phyloP scores from a whole-genome alignment of 2,329 filamentous ascomycete genomes.

The Calonectria henricotiae region DNA sequence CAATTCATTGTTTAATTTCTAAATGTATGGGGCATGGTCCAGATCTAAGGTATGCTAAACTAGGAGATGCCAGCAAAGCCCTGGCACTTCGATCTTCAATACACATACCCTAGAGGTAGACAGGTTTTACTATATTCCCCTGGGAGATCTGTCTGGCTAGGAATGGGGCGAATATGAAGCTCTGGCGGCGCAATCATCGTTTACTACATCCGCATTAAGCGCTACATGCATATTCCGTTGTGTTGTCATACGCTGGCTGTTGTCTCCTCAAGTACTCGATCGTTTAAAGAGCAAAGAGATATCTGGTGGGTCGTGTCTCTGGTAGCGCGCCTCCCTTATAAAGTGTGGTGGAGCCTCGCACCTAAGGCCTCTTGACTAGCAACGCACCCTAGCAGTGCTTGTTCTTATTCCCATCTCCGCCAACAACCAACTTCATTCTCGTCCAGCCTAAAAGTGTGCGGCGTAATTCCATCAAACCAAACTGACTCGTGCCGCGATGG shows the following conservation, averaged over 20 bases:
- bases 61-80: too few species aligned
- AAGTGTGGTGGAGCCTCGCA: conserved; percentile 3
- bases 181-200: too few species aligned
- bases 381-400: neutral
- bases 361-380: neutral
- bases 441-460: neutral
- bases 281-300: neutral
- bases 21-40: too few species aligned
- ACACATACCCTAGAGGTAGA: too few species aligned
- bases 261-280: conserved; percentile 7
- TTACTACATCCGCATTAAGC: neutral
- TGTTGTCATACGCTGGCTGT: neutral
- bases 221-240: neutral
- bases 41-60: too few species aligned
- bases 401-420: neutral
- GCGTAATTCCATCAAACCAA: neutral
- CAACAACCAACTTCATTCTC: conserved; percentile 14
- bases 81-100: too few species aligned
- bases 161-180: too few species aligned
- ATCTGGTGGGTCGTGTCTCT: conserved; percentile 5
- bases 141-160: too few species aligned
- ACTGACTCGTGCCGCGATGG: neutral
- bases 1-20: too few species aligned
- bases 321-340: conserved; percentile 15
- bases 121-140: too few species aligned